Conservation (phyloP, 2,329 filamentous ascomycete genomes). For the Septoria linicola region DNA sequence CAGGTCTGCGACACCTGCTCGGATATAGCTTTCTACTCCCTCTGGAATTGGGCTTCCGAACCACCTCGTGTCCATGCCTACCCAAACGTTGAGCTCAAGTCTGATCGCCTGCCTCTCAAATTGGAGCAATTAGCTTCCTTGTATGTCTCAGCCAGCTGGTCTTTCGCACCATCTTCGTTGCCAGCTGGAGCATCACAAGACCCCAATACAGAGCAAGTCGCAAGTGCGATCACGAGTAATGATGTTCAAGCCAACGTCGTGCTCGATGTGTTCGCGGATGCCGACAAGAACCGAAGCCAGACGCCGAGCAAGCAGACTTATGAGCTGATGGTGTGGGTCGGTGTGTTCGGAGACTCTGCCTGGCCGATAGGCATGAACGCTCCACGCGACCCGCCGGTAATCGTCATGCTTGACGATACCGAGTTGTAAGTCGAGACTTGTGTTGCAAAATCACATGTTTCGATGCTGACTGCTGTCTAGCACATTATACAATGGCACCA, state of each 20-base stretch:
- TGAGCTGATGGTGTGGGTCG: slow-evolving; percentile 27
- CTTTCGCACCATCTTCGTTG: slow-evolving; percentile 18
- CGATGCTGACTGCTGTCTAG: slow-evolving; percentile 11
- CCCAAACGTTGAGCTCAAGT: slow-evolving; percentile 22
- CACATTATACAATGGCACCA: slow-evolving; percentile 23
- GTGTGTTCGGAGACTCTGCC: slow-evolving; percentile 19
- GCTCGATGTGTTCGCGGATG: slow-evolving; percentile 24
- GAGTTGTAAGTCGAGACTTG: slow-evolving; percentile 16
- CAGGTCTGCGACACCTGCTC: slow-evolving; percentile 11
- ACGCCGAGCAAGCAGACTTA: slow-evolving; percentile 22
- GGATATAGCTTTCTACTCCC: slow-evolving; percentile 11
- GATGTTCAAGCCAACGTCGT: slow-evolving; percentile 23
- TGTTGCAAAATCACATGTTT: too few species aligned
- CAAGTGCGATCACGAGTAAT: slow-evolving; percentile 9
- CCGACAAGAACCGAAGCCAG: slow-evolving; percentile 15
- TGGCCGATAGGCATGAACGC: slow-evolving; percentile 20
- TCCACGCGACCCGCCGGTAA: slow-evolving; percentile 18
- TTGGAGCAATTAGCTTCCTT: slow-evolving; percentile 13
- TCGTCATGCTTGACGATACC: slow-evolving; percentile 7
- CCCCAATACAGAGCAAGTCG: slow-evolving; percentile 14
- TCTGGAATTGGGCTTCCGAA: slow-evolving; percentile 21
- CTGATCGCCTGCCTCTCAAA: slow-evolving; percentile 17
- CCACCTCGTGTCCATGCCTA: slow-evolving; percentile 20
- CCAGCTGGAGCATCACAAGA: slow-evolving; percentile 9
- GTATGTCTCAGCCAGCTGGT: slow-evolving; percentile 18